These are phyloP conservation scores for Silene coronaria DNA, from an alignment of 179 eudicot species.

Conservation along the genomic window DNA sequence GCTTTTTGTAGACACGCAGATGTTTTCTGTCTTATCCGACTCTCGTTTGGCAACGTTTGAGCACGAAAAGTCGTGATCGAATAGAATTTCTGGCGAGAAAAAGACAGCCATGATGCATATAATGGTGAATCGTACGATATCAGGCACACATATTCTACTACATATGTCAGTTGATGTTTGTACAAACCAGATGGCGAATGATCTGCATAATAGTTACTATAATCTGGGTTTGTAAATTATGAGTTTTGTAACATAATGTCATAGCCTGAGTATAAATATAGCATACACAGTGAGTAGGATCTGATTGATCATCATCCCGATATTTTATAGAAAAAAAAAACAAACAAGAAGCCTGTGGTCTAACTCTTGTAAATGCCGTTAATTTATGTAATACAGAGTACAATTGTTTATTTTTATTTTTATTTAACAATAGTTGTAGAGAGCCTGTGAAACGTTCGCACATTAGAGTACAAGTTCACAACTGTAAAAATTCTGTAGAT, in stretches of 20 bases:
- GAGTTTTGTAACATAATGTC: constrained; percentile 32
- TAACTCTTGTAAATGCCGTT: constrained; percentile 22
- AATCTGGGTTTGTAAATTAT: constrained; percentile 17
- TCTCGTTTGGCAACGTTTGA: constrained; percentile 60
- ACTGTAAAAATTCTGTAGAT: neutral
- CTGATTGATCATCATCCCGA: constrained; percentile 15
- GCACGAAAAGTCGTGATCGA: constrained; percentile 32
- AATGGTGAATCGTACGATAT: neutral
- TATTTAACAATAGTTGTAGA: neutral
- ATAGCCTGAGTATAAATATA: constrained; percentile 12
- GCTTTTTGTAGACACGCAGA: constrained; percentile 88
- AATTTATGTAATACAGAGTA: constrained; percentile 9
- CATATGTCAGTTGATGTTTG: constrained; percentile 2
- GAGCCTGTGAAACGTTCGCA: neutral
- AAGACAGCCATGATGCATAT: constrained; percentile 10
- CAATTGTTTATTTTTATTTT: neutral
- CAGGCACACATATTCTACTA: constrained; percentile 5
- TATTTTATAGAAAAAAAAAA: neutral
- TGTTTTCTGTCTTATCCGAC: constrained; percentile 82
- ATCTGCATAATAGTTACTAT: neutral
- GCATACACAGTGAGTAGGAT: constrained; percentile 15
- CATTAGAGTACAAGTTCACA: neutral
- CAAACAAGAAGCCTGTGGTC: constrained; percentile 13
- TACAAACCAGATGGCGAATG: constrained; percentile 17
- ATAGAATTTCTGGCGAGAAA: neutral